Base-by-base conservation (phyloP, 257 asterid species). In the Apocynum venetum region DNA sequence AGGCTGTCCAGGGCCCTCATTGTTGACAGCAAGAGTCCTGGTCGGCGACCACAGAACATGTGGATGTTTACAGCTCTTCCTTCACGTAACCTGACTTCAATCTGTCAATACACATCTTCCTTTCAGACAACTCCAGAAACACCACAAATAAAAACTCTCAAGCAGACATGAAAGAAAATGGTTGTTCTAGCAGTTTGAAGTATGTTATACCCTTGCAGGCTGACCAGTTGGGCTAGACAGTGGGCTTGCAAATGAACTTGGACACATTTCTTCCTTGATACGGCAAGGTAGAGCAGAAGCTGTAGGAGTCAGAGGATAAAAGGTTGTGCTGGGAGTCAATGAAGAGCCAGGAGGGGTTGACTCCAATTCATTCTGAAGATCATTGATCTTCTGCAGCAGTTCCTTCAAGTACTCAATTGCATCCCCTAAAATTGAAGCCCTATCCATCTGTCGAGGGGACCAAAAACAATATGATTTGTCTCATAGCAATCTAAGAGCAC, bases 391-490 rank as follows among this genome's bases (percentile, higher is more conserved):
- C 86, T 91, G 97, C 86, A 93, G 79, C 51, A 91, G 93, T 80
- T 91, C 97, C 86, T 91, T 93, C 74, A 93, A 80, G 85, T 93
- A 93, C 82, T 93, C 98, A 49, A 93, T 91, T 43, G 98, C 98
- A 77, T 93, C 98, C 75, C 98, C 98, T 44, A 93, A 86, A 76
- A 93, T 91, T 20, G 98, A 91, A 81, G 97, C 98, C 84, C 97
- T 88, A 85, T 93, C 98, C 98, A 93, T 93, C 98, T 93, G 70
- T 60, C 8, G 71, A 79, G 73, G 67, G 60, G 73, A 47, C 72
- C 52, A 31, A 14, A 35, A 44, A 43, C 38, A 64, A 1, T 35
- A 46, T 65, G 17, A 47, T 5, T 38, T 15, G 76, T 60, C 52
- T 13, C 19, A 63, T 7, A 19, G 40, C 73, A 81, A 47, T 76